A percentile compares a stretch with the other conserved stretches of the same genome.
Conservation (phyloP, 2,329 filamentous ascomycete species). For the Fusarium buxicola region DNA sequence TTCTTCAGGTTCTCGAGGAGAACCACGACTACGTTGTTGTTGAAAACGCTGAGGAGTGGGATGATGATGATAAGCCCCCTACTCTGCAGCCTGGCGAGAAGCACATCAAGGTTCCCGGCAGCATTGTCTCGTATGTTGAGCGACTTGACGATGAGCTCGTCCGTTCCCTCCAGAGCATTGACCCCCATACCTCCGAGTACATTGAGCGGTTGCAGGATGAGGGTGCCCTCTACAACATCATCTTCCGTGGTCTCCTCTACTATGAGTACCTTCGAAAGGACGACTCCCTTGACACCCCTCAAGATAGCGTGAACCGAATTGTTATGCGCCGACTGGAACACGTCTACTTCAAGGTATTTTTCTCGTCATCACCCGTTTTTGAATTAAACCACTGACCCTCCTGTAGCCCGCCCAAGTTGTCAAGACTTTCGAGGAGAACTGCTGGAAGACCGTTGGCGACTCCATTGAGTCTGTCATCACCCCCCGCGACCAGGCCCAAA, state of each 20-base stretch:
- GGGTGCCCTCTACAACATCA: slow-evolving; percentile 88
- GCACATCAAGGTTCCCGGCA: slow-evolving; percentile 92
- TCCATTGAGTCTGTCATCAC: slow-evolving; percentile 83
- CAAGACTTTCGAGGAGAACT: slow-evolving; percentile 92
- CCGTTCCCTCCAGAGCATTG: slow-evolving; percentile 95
- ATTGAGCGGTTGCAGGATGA: slow-evolving; percentile 96
- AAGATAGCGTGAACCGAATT: slow-evolving; percentile 91
- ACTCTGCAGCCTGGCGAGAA: slow-evolving; percentile 77
- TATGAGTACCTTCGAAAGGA: slow-evolving; percentile 83
- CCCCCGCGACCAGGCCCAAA: slow-evolving; percentile 73
- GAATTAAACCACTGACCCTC: slow-evolving; percentile 16
- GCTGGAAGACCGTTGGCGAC: slow-evolving; percentile 83
- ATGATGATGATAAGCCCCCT: slow-evolving; percentile 96
- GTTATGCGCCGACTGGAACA: slow-evolving; percentile 96
- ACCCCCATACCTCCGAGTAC: slow-evolving; percentile 98
- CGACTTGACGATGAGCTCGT: slow-evolving; percentile 97
- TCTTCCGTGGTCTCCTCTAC: slow-evolving; percentile 90
- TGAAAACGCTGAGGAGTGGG: slow-evolving; percentile 97
- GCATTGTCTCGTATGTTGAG: slow-evolving; percentile 93
- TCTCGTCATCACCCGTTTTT: slow-evolving; percentile 77
- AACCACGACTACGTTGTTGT: slow-evolving; percentile 86
- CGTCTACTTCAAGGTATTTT: slow-evolving; percentile 91
- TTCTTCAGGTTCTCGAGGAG: slow-evolving; percentile 82
- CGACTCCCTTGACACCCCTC: slow-evolving; percentile 75
- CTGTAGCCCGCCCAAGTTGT: slow-evolving; percentile 85